Base-by-base conservation (phyloP, 2,329 filamentous ascomycete genomes). In the Microcyclospora pomicola region DNA sequence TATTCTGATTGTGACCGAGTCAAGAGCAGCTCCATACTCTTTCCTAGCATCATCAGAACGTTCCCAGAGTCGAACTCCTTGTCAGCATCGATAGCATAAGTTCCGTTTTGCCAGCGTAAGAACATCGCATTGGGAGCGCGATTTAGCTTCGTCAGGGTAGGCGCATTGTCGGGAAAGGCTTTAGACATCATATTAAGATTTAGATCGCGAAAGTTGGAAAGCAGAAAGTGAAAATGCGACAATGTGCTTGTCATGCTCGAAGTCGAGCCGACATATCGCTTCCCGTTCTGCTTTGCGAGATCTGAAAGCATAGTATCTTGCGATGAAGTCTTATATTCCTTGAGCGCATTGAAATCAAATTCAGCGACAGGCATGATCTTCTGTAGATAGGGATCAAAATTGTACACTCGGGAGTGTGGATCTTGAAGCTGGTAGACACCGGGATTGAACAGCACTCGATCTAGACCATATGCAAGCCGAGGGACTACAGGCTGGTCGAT, bases 21-120 rank as follows among this genome's bases (percentile, higher is more conserved):
- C 19, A 98, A 69, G 24, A 96, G 71, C 61, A 96, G 95, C 60
- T 98, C 91, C 77, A 98, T 86, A 0, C 87, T 94, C 54, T 92
- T 91, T 11, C 91, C 91, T 12, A 98, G 72, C 69, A 88, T 85
- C 61, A 82, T 91, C 35, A 98, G 70, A 27, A 98, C 75, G 48
- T 84, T 96, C 27, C 82, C 80, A 6, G 66, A 72, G 51, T 95
- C 87, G 49, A 76, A 91, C 55, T 94, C 74, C 62, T 96, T 98
- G 61, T 98, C 91, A 0, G 87, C 84, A 57, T 98, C 91, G 42
- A 98, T 91, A 5, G 88, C 87, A 56, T 98, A 98, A 1, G 77
- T 73, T 1, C 87, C 88, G 53, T 94, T 73, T 47, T 82, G 81
- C 60, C 78, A 82, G 36, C 82, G 75, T 12, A 95, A 65, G 52